Percentiles rank a stretch among this genome's conserved stretches.
These are phyloP conservation scores for Phyllachora maydis DNA, from an alignment of 2,329 filamentous ascomycete species.

Conservation along the genomic window DNA sequence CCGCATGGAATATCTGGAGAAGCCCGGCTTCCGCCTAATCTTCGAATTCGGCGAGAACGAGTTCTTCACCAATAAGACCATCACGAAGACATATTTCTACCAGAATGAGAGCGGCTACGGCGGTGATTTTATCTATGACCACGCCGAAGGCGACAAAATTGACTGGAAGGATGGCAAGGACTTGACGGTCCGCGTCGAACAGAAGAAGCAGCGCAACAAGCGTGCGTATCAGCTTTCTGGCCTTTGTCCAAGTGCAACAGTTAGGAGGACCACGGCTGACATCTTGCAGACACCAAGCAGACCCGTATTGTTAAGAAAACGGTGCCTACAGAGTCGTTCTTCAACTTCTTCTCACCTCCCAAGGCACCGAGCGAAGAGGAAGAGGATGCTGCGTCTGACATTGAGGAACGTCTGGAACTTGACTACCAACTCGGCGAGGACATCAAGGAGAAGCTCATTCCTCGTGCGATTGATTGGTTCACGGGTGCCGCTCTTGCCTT, in stretches of 20 bases:
- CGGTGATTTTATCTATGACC: conserved; percentile 98
- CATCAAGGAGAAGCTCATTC: conserved; percentile 99
- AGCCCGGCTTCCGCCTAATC: conserved; percentile 92
- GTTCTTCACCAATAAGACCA: conserved; percentile 91
- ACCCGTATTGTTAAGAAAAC: conserved; percentile 98
- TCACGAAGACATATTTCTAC: conserved; percentile 98
- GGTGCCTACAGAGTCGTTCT: conserved; percentile 94
- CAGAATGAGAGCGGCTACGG: conserved; percentile 97
- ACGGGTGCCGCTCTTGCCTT: conserved; percentile 94
- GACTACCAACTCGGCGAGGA: conserved; percentile 98
- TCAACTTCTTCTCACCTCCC: conserved; percentile 97
- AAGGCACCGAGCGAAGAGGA: conserved; percentile 63
- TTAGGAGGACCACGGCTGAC: too few species aligned
- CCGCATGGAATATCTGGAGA: conserved; percentile 98
- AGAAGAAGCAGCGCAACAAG: conserved; percentile 99
- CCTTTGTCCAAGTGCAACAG: too few species aligned
- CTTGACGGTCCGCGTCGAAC: conserved; percentile 83
- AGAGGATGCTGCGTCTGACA: conserved; percentile 63
- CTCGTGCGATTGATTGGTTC: conserved; percentile 97
- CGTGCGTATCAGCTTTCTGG: conserved; percentile 35
- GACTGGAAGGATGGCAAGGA: conserved; percentile 91
- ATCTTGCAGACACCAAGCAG: conserved; percentile 95
- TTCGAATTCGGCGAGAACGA: conserved; percentile 94
- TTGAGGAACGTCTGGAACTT: conserved; percentile 92
- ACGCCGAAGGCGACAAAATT: conserved; percentile 95